phyloP scores from a whole-genome alignment of 2,329 filamentous ascomycete species.

The Talaromyces islandicus region DNA sequence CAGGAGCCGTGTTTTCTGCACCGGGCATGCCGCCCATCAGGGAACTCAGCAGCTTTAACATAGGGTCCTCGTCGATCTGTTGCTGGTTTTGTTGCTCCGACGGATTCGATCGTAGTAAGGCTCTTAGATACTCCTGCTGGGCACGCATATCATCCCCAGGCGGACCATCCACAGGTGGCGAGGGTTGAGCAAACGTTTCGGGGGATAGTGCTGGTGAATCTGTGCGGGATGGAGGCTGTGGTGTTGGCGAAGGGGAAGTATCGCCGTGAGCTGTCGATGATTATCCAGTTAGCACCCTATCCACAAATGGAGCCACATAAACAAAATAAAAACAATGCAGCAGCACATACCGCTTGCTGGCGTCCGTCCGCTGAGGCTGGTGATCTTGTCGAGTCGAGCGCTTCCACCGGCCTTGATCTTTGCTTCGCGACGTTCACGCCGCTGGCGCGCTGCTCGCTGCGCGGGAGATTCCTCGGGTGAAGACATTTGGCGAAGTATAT shows the following conservation, averaged over 20 bases:
- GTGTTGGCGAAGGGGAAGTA: background rate
- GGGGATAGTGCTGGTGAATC: slow-evolving; percentile 24
- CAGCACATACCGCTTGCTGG: slow-evolving; percentile 30
- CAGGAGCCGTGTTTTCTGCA: slow-evolving; percentile 11
- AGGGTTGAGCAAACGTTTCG: slow-evolving; percentile 14
- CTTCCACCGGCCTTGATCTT: slow-evolving; percentile 56
- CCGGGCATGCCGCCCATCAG: slow-evolving; percentile 27
- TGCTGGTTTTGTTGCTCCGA: slow-evolving; percentile 15
- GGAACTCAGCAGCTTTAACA: slow-evolving; percentile 30
- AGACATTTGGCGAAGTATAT: slow-evolving; percentile 22
- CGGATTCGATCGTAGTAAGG: slow-evolving; percentile 17
- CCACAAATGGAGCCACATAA: too few species aligned
- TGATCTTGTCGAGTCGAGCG: slow-evolving; percentile 57
- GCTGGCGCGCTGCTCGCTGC: slow-evolving; percentile 51
- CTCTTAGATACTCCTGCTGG: slow-evolving; percentile 16
- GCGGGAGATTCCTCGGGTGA: slow-evolving; percentile 40
- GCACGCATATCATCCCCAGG: slow-evolving; percentile 26
- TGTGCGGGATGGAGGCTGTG: slow-evolving; percentile 4
- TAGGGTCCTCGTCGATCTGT: slow-evolving; percentile 25
- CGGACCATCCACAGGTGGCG: slow-evolving; percentile 18
- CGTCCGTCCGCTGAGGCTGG: slow-evolving; percentile 50
- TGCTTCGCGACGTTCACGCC: slow-evolving; percentile 58
- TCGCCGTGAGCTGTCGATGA: slow-evolving; percentile 2
- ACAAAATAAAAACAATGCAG: background rate
- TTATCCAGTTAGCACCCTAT: background rate